These are phyloP conservation scores for Pestalotiopsis sp. DNA, from an alignment of 2,329 filamentous ascomycete genomes.

Conservation along the genomic window DNA sequence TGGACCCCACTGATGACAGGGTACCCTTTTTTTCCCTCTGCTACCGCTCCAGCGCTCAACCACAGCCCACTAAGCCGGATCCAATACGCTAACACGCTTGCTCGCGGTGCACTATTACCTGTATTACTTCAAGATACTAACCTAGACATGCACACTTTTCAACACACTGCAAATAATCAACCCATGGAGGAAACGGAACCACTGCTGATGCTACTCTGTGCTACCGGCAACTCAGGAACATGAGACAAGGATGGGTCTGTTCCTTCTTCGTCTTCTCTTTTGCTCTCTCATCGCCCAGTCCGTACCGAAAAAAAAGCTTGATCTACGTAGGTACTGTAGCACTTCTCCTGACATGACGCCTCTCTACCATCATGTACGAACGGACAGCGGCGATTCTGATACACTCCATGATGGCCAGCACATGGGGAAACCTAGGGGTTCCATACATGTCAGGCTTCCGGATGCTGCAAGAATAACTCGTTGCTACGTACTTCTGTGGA, in stretches of 20 bases:
- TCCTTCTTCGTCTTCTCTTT: background rate
- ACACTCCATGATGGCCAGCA: background rate
- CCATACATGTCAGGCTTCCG: background rate
- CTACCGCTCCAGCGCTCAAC: background rate
- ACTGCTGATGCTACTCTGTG: background rate
- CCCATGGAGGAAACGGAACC: background rate
- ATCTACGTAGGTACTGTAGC: background rate
- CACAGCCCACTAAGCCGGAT: background rate
- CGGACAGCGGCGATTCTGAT: background rate
- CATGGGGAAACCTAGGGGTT: background rate
- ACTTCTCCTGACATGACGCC: background rate
- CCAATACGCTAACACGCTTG: background rate
- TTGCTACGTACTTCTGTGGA: background rate
- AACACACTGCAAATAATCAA: background rate
- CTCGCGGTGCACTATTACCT: background rate
- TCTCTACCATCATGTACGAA: background rate
- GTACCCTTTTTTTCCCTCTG: background rate
- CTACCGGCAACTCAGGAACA: slow-evolving; percentile 2
- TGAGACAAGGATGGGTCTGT: background rate
- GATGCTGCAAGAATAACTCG: background rate
- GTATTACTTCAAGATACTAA: background rate
- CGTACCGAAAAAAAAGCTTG: background rate
- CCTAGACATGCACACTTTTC: background rate
- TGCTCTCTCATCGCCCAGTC: background rate
- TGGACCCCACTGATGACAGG: slow-evolving; percentile 11